These are phyloP conservation scores for Scutellaria baicalensis DNA, from an alignment of 257 asterid genomes.

Conservation along the genomic window DNA sequence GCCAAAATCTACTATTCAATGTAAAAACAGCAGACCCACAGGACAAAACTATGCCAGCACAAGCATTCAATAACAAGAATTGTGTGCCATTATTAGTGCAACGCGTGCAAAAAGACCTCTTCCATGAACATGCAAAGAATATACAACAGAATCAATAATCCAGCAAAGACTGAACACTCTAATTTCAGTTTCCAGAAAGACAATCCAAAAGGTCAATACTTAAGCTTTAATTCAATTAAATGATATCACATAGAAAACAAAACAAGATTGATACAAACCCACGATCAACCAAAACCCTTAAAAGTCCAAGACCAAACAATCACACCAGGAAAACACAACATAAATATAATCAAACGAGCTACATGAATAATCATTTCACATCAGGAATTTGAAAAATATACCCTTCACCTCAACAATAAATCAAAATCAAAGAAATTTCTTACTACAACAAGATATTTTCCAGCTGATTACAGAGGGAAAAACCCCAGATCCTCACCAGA, in stretches of 20 bases:
- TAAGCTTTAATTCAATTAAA: neutral
- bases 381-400: neutral
- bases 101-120: neutral
- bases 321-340: neutral
- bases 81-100: neutral
- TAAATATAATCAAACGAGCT: neutral
- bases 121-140: neutral
- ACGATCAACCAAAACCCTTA: slow-evolving; percentile 5
- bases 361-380: neutral
- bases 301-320: neutral
- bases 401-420: neutral
- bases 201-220: neutral
- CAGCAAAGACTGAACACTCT: neutral
- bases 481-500: slow-evolving; percentile 23
- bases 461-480: slow-evolving; percentile 8
- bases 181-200: neutral
- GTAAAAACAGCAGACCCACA: slow-evolving; percentile 3
- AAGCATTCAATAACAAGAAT: neutral
- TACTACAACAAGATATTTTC: slow-evolving; percentile 13
- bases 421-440: slow-evolving; percentile 13
- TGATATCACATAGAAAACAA: neutral
- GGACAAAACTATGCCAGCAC: neutral
- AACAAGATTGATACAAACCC: neutral
- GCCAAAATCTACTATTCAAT: neutral
- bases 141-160: neutral